phyloP scores from a whole-genome alignment of 345 rosid genomes.

The Moricandia moricandioides region DNA sequence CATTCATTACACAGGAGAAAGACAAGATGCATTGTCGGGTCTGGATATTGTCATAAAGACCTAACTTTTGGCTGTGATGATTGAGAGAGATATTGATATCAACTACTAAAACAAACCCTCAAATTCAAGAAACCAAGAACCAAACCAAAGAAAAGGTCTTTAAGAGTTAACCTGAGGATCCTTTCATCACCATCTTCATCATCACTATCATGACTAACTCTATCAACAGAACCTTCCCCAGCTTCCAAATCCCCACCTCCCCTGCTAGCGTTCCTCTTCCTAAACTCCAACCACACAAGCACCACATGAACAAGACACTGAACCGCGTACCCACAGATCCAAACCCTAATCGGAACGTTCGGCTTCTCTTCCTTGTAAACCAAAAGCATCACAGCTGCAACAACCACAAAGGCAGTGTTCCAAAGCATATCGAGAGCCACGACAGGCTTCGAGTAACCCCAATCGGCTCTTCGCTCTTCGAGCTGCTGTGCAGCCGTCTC shows the following conservation, averaged over 20 bases:
- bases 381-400: conserved; percentile 58
- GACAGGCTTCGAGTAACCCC: conserved; percentile 95
- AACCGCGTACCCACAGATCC: conserved; percentile 91
- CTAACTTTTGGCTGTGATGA: not conserved
- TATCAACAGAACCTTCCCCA: conserved; percentile 11
- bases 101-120: too few species aligned
- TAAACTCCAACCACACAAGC: conserved; percentile 83
- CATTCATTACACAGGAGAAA: not conserved
- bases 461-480: conserved; percentile 86
- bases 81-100: too few species aligned
- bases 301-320: conserved; percentile 93
- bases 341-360: conserved; percentile 56
- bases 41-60: not conserved
- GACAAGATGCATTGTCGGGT: not conserved
- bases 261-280: conserved; percentile 50
- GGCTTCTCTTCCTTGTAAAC: conserved; percentile 57
- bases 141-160: not conserved
- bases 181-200: conserved; percentile 47
- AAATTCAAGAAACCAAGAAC: not conserved
- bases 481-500: conserved; percentile 95
- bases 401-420: conserved; percentile 79
- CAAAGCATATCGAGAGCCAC: conserved; percentile 90
- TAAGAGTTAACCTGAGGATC: conserved; percentile 37
- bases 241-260: conserved; percentile 47
- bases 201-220: conserved; percentile 39